Evolutionary conservation across 164 flowering plant species (phyloP), one percentile per base, ranked within the genome.

Genomic region (Sextonia rubra): DNA sequence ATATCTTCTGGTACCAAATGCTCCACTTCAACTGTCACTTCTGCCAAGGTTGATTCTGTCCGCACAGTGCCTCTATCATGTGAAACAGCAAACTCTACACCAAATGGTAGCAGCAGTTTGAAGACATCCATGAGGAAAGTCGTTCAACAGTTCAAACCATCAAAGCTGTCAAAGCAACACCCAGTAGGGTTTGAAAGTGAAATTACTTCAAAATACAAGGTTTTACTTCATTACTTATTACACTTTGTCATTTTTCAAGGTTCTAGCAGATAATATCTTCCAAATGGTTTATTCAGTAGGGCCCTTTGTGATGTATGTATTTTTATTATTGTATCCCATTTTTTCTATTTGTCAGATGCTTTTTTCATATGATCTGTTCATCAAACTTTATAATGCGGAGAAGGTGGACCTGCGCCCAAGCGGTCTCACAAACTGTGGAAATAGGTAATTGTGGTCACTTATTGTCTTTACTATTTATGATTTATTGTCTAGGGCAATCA

Each of bases 401-500:
- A 88, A 88, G 77, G 83, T 85, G 74, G 97, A 91, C 69, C 69
- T 94, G 66, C 86, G 61, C 6, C 98, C 98, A 20, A 84, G 80
- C 80, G 98, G 98, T 60, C 95, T 92, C 44, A 69, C 79, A 56
- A 94, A 92, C 79, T 90, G 97, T 82, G 97, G 97, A 47, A 94
- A 94, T 83, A 94, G 98, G 98, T 94, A 83, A 82, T 12, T 47
- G 20, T 61, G 20, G 30, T 56, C 23, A 3, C 23, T 74, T 20
- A 47, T 61, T 24, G n/a, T 47, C 29, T 22, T 71, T 44, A 7
- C 18, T 58, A 23, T 60, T 58, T 58, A 58, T 58, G 25, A 23
- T 9, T 58, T 26, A 61, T 47, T 64, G 24, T 14, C 24, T 62
- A 24, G 17, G 23, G 61, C 24, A 58, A 58, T 58, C 2, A 58